Conservation (phyloP, 2,329 filamentous ascomycete species). For the Colletotrichum aenigma region DNA sequence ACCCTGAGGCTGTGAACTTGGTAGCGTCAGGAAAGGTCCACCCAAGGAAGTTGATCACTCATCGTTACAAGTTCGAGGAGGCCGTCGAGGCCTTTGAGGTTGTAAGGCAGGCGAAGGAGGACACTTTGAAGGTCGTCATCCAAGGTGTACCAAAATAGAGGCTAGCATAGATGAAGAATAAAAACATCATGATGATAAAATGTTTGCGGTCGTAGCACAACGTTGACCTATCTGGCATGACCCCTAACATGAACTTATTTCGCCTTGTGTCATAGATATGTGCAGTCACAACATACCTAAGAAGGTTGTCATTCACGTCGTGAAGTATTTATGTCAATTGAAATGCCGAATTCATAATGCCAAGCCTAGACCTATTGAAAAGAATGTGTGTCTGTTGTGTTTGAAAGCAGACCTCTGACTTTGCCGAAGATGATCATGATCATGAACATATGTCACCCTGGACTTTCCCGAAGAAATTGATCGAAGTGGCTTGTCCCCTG, state of each 20-base stretch:
- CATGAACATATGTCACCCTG: not conserved
- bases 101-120: constrained; percentile 70
- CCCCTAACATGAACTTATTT: too few relatives aligned
- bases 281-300: too few relatives aligned
- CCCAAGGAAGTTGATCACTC: constrained; percentile 66
- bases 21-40: constrained; percentile 52
- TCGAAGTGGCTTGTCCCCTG: not conserved
- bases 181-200: not conserved
- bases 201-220: too few relatives aligned
- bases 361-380: too few relatives aligned
- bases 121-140: constrained; percentile 73
- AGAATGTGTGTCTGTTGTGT: too few relatives aligned
- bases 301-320: too few relatives aligned
- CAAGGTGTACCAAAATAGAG: constrained; percentile 36
- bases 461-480: not conserved
- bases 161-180: not conserved
- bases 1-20: constrained; percentile 61
- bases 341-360: too few relatives aligned
- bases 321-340: too few relatives aligned
- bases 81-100: constrained; percentile 71
- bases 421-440: too few relatives aligned
- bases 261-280: too few relatives aligned
- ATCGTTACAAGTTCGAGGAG: constrained; percentile 67
- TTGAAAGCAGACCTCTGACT: too few relatives aligned
- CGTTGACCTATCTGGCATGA: too few relatives aligned